These are phyloP conservation scores for Vanderwaltozyma verrucispora DNA, from an alignment of 805 yeast genomes.

Conservation along the genomic window DNA sequence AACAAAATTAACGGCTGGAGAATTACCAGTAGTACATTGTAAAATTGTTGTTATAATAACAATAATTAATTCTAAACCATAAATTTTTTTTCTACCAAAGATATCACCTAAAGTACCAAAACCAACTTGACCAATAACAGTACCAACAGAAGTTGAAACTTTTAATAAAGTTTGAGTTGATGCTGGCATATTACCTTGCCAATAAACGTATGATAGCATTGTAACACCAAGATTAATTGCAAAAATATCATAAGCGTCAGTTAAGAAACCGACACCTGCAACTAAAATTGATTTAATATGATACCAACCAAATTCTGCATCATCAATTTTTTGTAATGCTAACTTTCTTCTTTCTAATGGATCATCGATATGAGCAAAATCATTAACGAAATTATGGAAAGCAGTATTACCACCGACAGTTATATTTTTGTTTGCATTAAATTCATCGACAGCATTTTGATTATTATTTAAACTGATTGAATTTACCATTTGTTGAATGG, in stretches of 20 bases:
- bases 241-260: conserved; percentile 88
- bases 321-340: conserved; percentile 76
- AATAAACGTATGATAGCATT: conserved; percentile 70
- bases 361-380: conserved; percentile 72
- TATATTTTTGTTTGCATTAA: not conserved
- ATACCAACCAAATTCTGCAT: conserved; percentile 72
- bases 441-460: not conserved
- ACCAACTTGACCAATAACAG: conserved; percentile 81
- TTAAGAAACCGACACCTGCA: conserved; percentile 90
- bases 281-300: conserved; percentile 72
- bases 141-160: conserved; percentile 88
- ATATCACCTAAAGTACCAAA: conserved; percentile 77
- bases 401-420: conserved; percentile 77
- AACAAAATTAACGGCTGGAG: conserved; percentile 62
- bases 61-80: conserved; percentile 77
- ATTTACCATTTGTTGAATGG: not conserved
- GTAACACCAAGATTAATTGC: conserved; percentile 77
- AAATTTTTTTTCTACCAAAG: conserved; percentile 77
- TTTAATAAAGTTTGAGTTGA: conserved; percentile 70
- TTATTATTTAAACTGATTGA: not conserved
- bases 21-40: conserved; percentile 63
- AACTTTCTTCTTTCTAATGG: conserved; percentile 81
- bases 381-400: conserved; percentile 71
- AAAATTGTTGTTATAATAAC: conserved; percentile 72
- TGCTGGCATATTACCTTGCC: conserved; percentile 52